Evolutionary conservation across 441 rosid genomes (phyloP), one percentile per base, ranked within the genome.

Genomic region (Eutrema salsugineum): DNA sequence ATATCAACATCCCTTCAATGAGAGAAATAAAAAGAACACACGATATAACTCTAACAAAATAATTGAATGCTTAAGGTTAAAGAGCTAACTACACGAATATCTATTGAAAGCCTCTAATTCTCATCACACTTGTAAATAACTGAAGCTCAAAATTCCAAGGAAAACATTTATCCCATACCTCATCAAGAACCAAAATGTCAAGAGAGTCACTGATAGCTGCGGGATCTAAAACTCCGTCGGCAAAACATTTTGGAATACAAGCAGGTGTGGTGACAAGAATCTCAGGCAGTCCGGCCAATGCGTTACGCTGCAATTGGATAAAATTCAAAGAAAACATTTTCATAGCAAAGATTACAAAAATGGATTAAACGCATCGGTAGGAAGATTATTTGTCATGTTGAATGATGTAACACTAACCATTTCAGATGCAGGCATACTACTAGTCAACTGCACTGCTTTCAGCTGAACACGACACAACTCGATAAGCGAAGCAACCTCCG

Each of bases 171-270:
- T 19, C n/a, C n/a, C 83, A 76, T 57, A 95, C 99, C 97, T 93
- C 97, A 76, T 95, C 99, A 66, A 95, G 98, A 63, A 91, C 88
- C 57, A 95, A 85, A 59, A 89, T 82, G 47, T 88, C 91, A 68
- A 93, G 96, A 12, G 99, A 86, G 36, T 87, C 89, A 51, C 77
- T 72, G 30, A 93, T 71, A 4, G 87, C 80, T 36, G 82, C 14
- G 5, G 92, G 78, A 62, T 86, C 84, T 73, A 95, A 87, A 24
- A 81, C 83, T 43, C 91, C 95, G 40, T 79, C 76, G 6, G 90
- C 83, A 73, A 95, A 82, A 77, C 92, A 93, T 80, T 95, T 94
- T 2, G 91, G 87, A 59, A 95, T 76, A 78, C 94, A 93, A 77
- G 93, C 94, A 32, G 98, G 98, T 15, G 97, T 93, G 9, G 96